A percentile compares a stretch with the other conserved stretches of the same genome.
Evolutionary conservation across 371 early-diverging fungal species (phyloP).

Genomic region (Massospora cicadina): DNA sequence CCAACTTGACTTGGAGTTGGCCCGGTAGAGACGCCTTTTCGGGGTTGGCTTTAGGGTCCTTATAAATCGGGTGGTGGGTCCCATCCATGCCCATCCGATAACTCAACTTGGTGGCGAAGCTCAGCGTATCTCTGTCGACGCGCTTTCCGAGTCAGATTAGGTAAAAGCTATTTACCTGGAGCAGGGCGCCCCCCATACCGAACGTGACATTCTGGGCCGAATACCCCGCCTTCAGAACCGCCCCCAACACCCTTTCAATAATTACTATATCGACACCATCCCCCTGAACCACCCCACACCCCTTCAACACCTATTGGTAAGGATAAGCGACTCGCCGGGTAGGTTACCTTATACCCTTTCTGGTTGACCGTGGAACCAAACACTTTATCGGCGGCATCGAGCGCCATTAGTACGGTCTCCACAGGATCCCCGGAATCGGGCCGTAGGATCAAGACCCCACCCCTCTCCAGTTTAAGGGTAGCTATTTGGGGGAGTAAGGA

Average conservation of each 20-base stretch:
- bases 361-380: slow-evolving; percentile 43
- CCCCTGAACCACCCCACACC: slow-evolving; percentile 59
- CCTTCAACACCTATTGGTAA: slow-evolving; percentile 16
- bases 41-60: slow-evolving; percentile 46
- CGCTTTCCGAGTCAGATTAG: background rate
- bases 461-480: slow-evolving; percentile 26
- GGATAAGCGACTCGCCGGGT: background rate
- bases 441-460: slow-evolving; percentile 58
- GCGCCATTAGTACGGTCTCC: slow-evolving; percentile 31
- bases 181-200: slow-evolving; percentile 70
- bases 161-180: slow-evolving; percentile 15
- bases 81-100: background rate
- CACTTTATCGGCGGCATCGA: slow-evolving; percentile 38
- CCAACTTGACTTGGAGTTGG: slow-evolving; percentile 23
- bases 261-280: slow-evolving; percentile 44
- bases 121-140: slow-evolving; percentile 63
- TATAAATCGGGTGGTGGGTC: slow-evolving; percentile 41
- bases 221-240: slow-evolving; percentile 31
- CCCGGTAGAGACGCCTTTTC: slow-evolving; percentile 57
- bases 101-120: slow-evolving; percentile 58
- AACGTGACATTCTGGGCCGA: slow-evolving; percentile 51
- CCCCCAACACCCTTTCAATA: slow-evolving; percentile 29
- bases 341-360: slow-evolving; percentile 44
- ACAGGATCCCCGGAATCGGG: slow-evolving; percentile 71
- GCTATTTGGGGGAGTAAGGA: slow-evolving; percentile 42